Evolutionary conservation across 768 basidiomycete species (phyloP).

Genomic region (Pholiota conissans): DNA sequence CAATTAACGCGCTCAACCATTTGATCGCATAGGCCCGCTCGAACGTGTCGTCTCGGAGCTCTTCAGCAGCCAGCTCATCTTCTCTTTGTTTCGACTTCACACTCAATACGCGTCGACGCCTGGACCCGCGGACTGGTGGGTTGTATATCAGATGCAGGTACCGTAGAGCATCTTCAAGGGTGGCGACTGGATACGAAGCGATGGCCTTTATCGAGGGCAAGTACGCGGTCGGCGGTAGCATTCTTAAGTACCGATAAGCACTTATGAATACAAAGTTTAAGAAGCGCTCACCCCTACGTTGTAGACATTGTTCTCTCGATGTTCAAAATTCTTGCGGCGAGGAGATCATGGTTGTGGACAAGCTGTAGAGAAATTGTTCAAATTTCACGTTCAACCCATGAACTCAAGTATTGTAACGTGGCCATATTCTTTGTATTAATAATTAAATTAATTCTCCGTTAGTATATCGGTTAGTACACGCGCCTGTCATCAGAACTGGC

Average conservation of each 20-base stretch:
- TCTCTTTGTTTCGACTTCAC: not conserved
- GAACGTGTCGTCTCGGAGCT: constrained; percentile 56
- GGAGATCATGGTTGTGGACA: too few relatives aligned
- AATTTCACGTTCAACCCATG: not conserved
- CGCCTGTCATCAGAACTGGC: too few relatives aligned
- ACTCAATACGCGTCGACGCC: constrained; percentile 28
- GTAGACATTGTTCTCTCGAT: too few relatives aligned
- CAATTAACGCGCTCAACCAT: constrained; percentile 73
- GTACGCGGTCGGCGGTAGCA: constrained; percentile 45
- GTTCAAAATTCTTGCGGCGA: too few relatives aligned
- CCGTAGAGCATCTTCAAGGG: constrained; percentile 43
- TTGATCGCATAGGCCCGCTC: constrained; percentile 68
- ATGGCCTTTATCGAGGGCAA: constrained; percentile 57
- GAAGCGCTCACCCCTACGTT: not conserved
- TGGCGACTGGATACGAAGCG: constrained; percentile 28
- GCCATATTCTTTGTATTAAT: too few relatives aligned
- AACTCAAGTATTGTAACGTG: too few relatives aligned
- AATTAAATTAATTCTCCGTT: too few relatives aligned
- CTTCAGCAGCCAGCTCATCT: constrained; percentile 19
- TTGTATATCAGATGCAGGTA: constrained; percentile 58
- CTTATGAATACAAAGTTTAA: too few relatives aligned
- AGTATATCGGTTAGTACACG: too few relatives aligned
- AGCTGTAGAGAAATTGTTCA: too few relatives aligned
- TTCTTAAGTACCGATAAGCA: not conserved
- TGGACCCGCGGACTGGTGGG: constrained; percentile 63